Base-by-base conservation (phyloP, 2,329 filamentous ascomycete genomes). In the Cryphonectria nitschkei region DNA sequence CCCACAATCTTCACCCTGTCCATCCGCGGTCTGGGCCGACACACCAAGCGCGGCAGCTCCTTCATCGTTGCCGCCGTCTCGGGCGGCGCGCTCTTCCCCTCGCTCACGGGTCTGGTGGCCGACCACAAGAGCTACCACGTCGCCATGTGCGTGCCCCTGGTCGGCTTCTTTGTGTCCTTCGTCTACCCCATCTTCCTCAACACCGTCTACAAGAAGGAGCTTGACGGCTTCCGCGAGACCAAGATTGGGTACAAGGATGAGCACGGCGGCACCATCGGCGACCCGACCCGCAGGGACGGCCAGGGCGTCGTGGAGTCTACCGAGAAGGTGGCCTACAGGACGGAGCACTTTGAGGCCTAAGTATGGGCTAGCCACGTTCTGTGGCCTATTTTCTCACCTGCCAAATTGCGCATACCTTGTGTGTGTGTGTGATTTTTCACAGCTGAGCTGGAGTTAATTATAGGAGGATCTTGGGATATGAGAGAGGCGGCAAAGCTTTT, bases 1-100 rank as follows among this genome's bases (percentile, higher is more conserved):
- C 92, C 92, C 0, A 94, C 91, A n/a, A 93, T 94, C 76, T 89
- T 95, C 52, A 91, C 92, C 0, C 84, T 94, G 2, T 90, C 90
- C 5, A 92, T 93, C 82, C 87, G 91, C 43, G 92, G 91, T 3
- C 84, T 94, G 1, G 92, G 92, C 9, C 87, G 89, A 19, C 90
- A 94, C 80, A 92, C 90, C 46, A 94, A 94, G 83, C 86, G 91
- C 73, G 92, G 92, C 3, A 90, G 89, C 13, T 91, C 91, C 6
- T 91, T 88, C 78, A 89, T 92, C 71, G 86, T 93, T 2, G 90
- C 84, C 6, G 91, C 90, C 74, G 90, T 94, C 0, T 85, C 86
- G 29, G 92, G 92, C 7, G 92, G 92, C 70, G 92, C 92, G 3
- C 85, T 88, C 41, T 90, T 94, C 13, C 92, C 92, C 0, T 89